Percentiles rank a stretch among this genome's conserved stretches.
phyloP scores from a whole-genome alignment of 1,284 basidiomycete species.

The Lignosus rhinocerotis region DNA sequence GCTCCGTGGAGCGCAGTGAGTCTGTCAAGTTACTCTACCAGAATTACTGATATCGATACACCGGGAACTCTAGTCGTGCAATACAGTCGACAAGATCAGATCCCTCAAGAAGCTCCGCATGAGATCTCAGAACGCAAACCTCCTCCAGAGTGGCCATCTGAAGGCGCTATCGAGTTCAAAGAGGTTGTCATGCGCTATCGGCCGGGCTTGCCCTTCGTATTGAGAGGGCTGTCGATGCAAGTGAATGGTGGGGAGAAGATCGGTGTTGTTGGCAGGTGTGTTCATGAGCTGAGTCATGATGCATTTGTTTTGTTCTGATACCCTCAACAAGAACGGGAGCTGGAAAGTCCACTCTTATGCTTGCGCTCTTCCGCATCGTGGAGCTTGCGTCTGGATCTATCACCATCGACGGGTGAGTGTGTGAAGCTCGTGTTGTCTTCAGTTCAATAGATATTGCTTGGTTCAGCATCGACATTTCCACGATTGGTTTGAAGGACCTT shows the following conservation, averaged over 20 bases:
- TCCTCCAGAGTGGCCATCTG: slow-evolving; percentile 49
- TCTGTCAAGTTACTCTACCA: not conserved
- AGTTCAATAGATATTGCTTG: not conserved
- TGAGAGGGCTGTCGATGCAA: slow-evolving; percentile 57
- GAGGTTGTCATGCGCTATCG: slow-evolving; percentile 60
- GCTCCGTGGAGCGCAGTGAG: slow-evolving; percentile 68
- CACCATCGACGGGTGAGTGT: slow-evolving; percentile 51
- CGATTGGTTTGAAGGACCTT: slow-evolving; percentile 66
- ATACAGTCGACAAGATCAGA: slow-evolving; percentile 55
- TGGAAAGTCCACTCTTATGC: slow-evolving; percentile 70
- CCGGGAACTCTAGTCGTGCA: slow-evolving; percentile 45
- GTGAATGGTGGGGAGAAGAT: slow-evolving; percentile 78
- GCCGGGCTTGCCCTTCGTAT: slow-evolving; percentile 54
- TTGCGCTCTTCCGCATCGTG: slow-evolving; percentile 45
- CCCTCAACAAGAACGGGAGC: slow-evolving; percentile 60
- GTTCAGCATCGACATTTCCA: slow-evolving; percentile 58
- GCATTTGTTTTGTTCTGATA: not conserved
- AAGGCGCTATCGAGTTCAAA: slow-evolving; percentile 53
- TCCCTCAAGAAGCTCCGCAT: slow-evolving; percentile 67
- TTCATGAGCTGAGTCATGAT: not conserved
- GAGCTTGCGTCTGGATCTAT: slow-evolving; percentile 70
- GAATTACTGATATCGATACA: not conserved
- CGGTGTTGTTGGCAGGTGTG: slow-evolving; percentile 63
- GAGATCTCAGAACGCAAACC: slow-evolving; percentile 57
- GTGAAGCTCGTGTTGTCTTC: not conserved